These are phyloP conservation scores for Chytridiales sp. DNA, from an alignment of 371 early-diverging fungal genomes.

Conservation along the genomic window DNA sequence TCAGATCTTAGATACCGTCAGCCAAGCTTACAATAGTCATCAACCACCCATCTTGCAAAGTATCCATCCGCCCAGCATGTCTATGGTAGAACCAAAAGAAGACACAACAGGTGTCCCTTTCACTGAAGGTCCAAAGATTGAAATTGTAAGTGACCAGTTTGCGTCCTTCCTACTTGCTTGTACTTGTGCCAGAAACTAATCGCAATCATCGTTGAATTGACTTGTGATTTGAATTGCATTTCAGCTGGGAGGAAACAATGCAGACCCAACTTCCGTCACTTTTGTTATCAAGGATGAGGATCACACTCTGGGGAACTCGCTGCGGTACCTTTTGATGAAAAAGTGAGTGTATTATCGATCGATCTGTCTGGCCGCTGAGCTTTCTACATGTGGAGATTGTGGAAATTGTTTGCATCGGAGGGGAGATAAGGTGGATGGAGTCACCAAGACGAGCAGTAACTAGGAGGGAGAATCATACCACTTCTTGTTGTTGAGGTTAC, in stretches of 20 bases:
- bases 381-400: too few species aligned
- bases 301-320: conserved; percentile 94
- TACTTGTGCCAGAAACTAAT: not conserved
- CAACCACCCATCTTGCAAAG: too few species aligned
- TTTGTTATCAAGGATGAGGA: conserved; percentile 90
- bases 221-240: not conserved
- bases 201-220: not conserved
- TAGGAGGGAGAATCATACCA: too few species aligned
- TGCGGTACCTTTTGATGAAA: conserved; percentile 91
- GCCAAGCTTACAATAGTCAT: too few species aligned
- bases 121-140: conserved; percentile 36
- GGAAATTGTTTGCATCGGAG: too few species aligned
- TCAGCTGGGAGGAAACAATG: conserved; percentile 62
- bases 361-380: too few species aligned
- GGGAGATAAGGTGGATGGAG: too few species aligned
- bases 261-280: conserved; percentile 78
- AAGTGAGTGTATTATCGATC: conserved; percentile 58
- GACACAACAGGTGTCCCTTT: conserved; percentile 32
- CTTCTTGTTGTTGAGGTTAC: too few species aligned
- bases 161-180: not conserved
- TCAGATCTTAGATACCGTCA: too few species aligned
- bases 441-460: too few species aligned
- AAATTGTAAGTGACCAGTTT: conserved; percentile 26
- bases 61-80: too few species aligned
- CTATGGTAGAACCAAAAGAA: conserved; percentile 44